Evolutionary conservation across 805 yeast genomes (phyloP).

Genomic region (Danielia oregonensis): DNA sequence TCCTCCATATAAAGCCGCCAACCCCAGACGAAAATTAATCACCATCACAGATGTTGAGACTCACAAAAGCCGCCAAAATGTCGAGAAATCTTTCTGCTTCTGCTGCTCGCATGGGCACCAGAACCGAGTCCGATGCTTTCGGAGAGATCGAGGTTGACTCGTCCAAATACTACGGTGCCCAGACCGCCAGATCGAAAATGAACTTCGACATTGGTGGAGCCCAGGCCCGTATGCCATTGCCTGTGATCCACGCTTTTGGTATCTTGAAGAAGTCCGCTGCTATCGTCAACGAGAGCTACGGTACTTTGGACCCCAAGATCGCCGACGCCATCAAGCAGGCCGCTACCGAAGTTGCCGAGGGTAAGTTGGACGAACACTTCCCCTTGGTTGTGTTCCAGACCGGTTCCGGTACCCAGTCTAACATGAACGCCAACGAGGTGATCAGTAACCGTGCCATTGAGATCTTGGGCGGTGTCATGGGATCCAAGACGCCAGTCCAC

Average conservation of each 20-base stretch:
- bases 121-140: constrained; percentile 93
- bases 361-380: constrained; percentile 89
- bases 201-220: constrained; percentile 96
- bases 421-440: constrained; percentile 99
- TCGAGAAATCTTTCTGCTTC: constrained; percentile 29
- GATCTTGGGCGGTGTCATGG: constrained; percentile 85
- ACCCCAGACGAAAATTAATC: neutral
- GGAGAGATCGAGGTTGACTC: constrained; percentile 92
- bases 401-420: constrained; percentile 97
- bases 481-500: constrained; percentile 92
- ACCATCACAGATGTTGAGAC: constrained; percentile 14
- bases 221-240: constrained; percentile 87
- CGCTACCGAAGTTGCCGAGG: constrained; percentile 91
- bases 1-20: constrained; percentile 1
- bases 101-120: constrained; percentile 28
- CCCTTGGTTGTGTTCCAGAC: constrained; percentile 99
- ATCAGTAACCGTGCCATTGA: constrained; percentile 98
- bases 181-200: constrained; percentile 88
- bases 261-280: constrained; percentile 93
- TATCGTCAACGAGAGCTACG: constrained; percentile 77
- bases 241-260: constrained; percentile 90
- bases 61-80: constrained; percentile 8
- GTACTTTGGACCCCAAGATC: constrained; percentile 75
- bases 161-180: constrained; percentile 96
- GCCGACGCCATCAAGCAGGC: constrained; percentile 87